A percentile compares a stretch with the other conserved stretches of the same genome.
Evolutionary conservation across 768 basidiomycete genomes (phyloP).

Genomic region (Phaeotremella fagi): DNA sequence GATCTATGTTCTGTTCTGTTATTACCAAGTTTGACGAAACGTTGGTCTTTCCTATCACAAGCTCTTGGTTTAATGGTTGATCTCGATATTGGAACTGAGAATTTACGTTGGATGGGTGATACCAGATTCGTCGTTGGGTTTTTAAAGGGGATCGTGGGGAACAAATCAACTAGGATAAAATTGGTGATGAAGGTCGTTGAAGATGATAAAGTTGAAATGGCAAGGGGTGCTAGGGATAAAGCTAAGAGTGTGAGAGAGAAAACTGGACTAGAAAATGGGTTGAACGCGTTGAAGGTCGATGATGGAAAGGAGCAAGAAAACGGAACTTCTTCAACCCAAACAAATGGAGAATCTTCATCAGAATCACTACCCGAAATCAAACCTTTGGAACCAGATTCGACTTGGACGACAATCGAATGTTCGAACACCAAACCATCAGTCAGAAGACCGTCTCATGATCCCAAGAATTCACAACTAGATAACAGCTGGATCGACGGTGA

Average conservation of each 20-base stretch:
- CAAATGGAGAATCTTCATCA: background rate
- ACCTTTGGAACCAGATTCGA: constrained; percentile 34
- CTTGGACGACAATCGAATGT: constrained; percentile 38
- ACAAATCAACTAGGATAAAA: constrained; percentile 29
- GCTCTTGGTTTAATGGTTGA: constrained; percentile 45
- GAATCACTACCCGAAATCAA: constrained; percentile 16
- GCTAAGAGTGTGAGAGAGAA: constrained; percentile 1
- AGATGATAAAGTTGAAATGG: constrained; percentile 31
- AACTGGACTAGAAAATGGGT: constrained; percentile 1
- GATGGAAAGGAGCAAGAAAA: background rate
- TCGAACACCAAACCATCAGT: constrained; percentile 4
- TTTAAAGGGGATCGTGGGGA: constrained; percentile 31
- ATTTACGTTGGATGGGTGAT: constrained; percentile 49
- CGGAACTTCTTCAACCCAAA: background rate
- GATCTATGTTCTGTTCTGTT: constrained; percentile 44
- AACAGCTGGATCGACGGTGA: constrained; percentile 39
- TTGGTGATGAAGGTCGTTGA: constrained; percentile 41
- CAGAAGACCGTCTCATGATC: constrained; percentile 2
- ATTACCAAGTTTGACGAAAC: constrained; percentile 22
- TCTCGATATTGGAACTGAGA: constrained; percentile 44
- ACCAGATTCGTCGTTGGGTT: constrained; percentile 45
- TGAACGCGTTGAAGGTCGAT: background rate
- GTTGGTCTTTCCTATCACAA: constrained; percentile 38
- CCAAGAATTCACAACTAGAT: background rate
- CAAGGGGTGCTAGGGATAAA: constrained; percentile 16